Conservation (phyloP, 164 flowering plant genomes). For the Dillenia turbinata region DNA sequence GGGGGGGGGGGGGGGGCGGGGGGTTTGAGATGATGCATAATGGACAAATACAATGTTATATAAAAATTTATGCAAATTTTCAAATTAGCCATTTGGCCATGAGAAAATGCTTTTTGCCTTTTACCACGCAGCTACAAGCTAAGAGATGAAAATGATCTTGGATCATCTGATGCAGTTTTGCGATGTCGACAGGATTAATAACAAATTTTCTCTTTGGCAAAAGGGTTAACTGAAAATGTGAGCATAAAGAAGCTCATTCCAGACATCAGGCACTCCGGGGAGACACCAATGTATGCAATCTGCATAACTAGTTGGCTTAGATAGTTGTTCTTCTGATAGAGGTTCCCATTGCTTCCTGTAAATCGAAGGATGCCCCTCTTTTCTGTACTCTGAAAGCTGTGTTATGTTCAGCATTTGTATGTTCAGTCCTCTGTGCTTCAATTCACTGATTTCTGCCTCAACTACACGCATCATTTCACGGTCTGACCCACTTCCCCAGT, state of each 20-base stretch:
- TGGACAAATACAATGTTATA: no score
- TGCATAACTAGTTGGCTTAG: slow-evolving; percentile 42
- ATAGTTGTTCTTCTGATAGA: slow-evolving; percentile 32
- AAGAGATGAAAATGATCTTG: no score
- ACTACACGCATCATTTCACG: slow-evolving; percentile 43
- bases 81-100: no score
- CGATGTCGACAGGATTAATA: no score
- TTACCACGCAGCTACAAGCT: no score
- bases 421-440: slow-evolving; percentile 35
- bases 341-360: slow-evolving; percentile 62
- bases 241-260: slow-evolving; percentile 16
- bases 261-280: slow-evolving; percentile 45
- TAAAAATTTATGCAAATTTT: no score
- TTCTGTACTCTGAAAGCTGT: slow-evolving; percentile 56
- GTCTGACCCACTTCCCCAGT: slow-evolving; percentile 36
- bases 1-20: no score
- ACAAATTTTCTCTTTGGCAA: no score
- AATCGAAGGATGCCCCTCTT: slow-evolving; percentile 59
- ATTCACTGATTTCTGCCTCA: slow-evolving; percentile 20
- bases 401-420: slow-evolving; percentile 56
- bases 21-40: no score
- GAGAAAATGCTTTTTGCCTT: no score
- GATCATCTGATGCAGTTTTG: no score
- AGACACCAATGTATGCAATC: slow-evolving; percentile 75
- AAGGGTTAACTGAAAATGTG: slow-evolving; percentile 10